Percentiles rank a stretch among this genome's conserved stretches.
Evolutionary conservation across 495 filamentous ascomycete genomes (phyloP).

Genomic region (Penicillium cataractarum): DNA sequence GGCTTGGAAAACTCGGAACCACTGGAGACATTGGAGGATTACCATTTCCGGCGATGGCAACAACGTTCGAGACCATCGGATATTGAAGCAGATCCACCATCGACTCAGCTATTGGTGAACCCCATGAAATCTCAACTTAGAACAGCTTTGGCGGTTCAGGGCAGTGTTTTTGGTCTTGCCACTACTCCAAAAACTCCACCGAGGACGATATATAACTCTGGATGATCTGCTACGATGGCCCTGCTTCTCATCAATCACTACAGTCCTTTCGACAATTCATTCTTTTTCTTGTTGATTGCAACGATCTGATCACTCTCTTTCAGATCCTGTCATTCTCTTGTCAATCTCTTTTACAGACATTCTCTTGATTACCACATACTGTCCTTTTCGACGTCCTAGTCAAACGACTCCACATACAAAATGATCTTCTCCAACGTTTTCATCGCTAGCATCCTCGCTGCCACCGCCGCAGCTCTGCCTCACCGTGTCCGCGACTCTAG

Average conservation of each 20-base stretch:
- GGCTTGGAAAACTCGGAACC: slow-evolving; percentile 9
- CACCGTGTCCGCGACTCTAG: slow-evolving; percentile 15
- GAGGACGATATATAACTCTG: slow-evolving; percentile 3
- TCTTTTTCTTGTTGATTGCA: slow-evolving; percentile 16
- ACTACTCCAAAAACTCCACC: slow-evolving; percentile 12
- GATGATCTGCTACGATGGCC: not conserved
- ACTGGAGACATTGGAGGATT: not conserved
- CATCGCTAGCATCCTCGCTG: slow-evolving; percentile 30
- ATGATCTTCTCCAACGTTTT: slow-evolving; percentile 30
- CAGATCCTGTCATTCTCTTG: slow-evolving; percentile 21
- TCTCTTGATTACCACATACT: slow-evolving; percentile 3
- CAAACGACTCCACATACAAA: slow-evolving; percentile 13
- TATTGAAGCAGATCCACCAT: not conserved
- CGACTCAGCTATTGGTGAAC: slow-evolving; percentile 6
- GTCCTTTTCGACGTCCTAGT: slow-evolving; percentile 8
- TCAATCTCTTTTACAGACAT: slow-evolving; percentile 12
- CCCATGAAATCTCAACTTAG: slow-evolving; percentile 7
- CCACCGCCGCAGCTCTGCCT: slow-evolving; percentile 27
- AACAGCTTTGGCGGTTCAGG: not conserved
- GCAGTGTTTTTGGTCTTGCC: not conserved
- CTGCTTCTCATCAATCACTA: slow-evolving; percentile 13
- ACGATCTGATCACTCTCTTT: slow-evolving; percentile 23
- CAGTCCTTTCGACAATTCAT: slow-evolving; percentile 11
- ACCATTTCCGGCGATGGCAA: slow-evolving; percentile 20
- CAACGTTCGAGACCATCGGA: slow-evolving; percentile 11